Percentiles rank a stretch among this genome's conserved stretches.
Conservation (phyloP, 2,329 filamentous ascomycete species). For the Aspergillus sp. region DNA sequence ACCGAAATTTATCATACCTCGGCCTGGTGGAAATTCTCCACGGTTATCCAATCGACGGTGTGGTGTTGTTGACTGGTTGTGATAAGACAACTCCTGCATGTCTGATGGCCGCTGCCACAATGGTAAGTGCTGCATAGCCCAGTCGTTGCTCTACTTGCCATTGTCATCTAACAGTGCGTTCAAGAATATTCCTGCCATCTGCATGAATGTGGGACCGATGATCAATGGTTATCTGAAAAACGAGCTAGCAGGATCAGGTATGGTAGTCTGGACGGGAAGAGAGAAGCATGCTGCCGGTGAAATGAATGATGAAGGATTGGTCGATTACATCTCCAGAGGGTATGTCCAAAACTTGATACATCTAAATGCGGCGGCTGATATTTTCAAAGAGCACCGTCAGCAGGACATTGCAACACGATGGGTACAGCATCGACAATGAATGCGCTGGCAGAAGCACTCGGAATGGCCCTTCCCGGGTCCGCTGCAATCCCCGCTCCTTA, state of each 20-base stretch:
- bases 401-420: slow-evolving; percentile 56
- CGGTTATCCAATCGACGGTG: slow-evolving; percentile 52
- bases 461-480: slow-evolving; percentile 54
- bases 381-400: slow-evolving; percentile 43
- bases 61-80: slow-evolving; percentile 53
- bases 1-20: slow-evolving; percentile 52
- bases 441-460: slow-evolving; percentile 52
- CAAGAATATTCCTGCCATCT: slow-evolving; percentile 53
- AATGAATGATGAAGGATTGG: slow-evolving; percentile 45
- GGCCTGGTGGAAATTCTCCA: slow-evolving; percentile 50
- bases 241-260: slow-evolving; percentile 47
- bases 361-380: neutral
- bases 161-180: neutral
- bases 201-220: slow-evolving; percentile 56
- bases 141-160: neutral
- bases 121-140: slow-evolving; percentile 31
- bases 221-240: slow-evolving; percentile 49
- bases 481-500: slow-evolving; percentile 54
- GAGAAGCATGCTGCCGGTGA: slow-evolving; percentile 50
- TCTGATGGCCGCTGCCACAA: slow-evolving; percentile 54
- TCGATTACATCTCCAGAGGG: slow-evolving; percentile 48
- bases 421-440: slow-evolving; percentile 57
- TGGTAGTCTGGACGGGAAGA: slow-evolving; percentile 51
- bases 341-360: slow-evolving; percentile 21
- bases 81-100: slow-evolving; percentile 55